Evolutionary conservation across 148 eudicot species (phyloP).

Genomic region (Vaccinium macrocarpon): DNA sequence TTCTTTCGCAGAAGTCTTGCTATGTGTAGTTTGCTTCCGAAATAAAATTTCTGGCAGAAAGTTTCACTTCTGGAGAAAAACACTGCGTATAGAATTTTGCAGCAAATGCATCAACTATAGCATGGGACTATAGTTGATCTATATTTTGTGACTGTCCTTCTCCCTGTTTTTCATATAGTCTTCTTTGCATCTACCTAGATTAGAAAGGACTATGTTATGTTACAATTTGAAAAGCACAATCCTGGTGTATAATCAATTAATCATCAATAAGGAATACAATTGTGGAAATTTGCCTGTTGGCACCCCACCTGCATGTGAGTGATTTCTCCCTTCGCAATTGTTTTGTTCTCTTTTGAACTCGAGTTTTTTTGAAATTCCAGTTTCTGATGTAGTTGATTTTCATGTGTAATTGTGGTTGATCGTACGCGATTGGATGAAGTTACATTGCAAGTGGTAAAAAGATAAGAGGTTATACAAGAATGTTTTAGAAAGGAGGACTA

Average conservation of each 20-base stretch:
- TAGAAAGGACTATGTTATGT: neutral
- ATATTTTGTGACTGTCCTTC: neutral
- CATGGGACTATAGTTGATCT: neutral
- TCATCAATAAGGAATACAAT: neutral
- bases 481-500: slow-evolving; percentile 11
- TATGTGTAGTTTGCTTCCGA: neutral
- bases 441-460: neutral
- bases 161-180: neutral
- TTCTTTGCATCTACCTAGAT: neutral
- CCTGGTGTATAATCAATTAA: neutral
- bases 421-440: neutral
- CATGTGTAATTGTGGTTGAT: neutral
- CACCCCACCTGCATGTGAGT: neutral
- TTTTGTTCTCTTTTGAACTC: neutral
- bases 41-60: neutral
- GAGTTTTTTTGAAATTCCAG: neutral
- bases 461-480: neutral
- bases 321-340: neutral
- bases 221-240: neutral
- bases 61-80: neutral
- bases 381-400: neutral
- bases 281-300: neutral
- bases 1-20: neutral
- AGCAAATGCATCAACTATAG: neutral
- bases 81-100: neutral